Base-by-base conservation (phyloP, 148 eudicot genomes). In the Amaranthus cruentus region DNA sequence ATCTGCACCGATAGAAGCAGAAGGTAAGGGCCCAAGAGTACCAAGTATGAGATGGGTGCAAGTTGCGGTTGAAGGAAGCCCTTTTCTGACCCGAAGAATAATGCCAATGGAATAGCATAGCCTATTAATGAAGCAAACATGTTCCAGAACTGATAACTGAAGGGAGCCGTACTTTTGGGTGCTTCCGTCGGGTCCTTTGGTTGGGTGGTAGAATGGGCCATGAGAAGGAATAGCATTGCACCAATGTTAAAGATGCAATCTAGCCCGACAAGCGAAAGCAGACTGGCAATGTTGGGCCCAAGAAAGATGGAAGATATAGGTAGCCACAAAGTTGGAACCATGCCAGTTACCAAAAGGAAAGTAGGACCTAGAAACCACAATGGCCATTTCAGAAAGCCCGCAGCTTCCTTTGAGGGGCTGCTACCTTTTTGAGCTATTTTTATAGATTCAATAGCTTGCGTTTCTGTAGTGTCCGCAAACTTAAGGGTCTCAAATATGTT, bases 191-290 rank as follows among this genome's bases (percentile, higher is more conserved):
- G 79, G 78, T 72, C 83, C 65, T 77, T 84, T 11, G 93, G 87
- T 18, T 88, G 93, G 47, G 98, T 88, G 57, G 88, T 88, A 62
- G 92, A 84, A 78, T 91, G 93, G 9, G 99, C 96, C 94, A 95
- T 90, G 72, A 95, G 91, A 68, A 95, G 99, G 77, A 90, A 95
- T 38, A 95, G 87, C 15, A 86, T 77, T 47, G 92, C 93, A n/a
- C 99, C 97, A 9, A 95, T 87, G 70, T 95, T 95, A 79, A 90
- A 95, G 73, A 95, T 84, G 84, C 97, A 95, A 77, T 95, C 99
- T 1, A 95, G 85, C 46, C 99, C 99, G 2, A 88, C 84, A 55
- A 95, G 82, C 62, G 92, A 85, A 60, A 95, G 89, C 58, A 95
- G 85, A 81, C 97, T 92, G 60, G 97, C 97, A 71, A 95, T 77